phyloP scores from a whole-genome alignment of 176 grass and related monocot genomes.

The Aegilops tauschii region DNA sequence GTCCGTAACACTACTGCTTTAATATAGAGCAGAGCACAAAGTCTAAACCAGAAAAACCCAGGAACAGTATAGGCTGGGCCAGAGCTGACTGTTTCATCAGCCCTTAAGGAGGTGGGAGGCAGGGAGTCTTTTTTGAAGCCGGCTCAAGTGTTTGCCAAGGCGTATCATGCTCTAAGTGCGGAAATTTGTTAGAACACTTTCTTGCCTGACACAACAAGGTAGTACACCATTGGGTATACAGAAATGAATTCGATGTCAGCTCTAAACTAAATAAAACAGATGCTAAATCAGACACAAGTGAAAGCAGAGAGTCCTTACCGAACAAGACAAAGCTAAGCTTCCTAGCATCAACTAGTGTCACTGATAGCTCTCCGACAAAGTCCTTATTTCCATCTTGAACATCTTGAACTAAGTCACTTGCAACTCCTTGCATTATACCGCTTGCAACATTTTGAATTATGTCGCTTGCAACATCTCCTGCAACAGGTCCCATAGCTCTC shows the following conservation, averaged over 20 bases:
- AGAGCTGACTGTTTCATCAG: not conserved
- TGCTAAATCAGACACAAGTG: not conserved
- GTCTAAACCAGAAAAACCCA: not conserved
- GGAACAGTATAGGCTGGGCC: not conserved
- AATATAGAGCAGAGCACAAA: not conserved
- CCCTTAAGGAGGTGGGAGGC: not conserved
- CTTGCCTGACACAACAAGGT: not conserved
- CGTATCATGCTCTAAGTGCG: not conserved
- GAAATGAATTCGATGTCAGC: not conserved
- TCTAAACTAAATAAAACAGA: constrained; percentile 11
- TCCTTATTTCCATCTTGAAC: constrained; percentile 91
- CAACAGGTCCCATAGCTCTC: constrained; percentile 72
- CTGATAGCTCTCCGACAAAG: constrained; percentile 90
- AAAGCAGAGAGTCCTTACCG: constrained; percentile 44
- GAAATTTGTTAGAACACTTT: not conserved
- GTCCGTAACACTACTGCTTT: not conserved
- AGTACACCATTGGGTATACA: not conserved
- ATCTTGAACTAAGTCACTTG: constrained; percentile 59
- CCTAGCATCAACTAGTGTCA: constrained; percentile 92
- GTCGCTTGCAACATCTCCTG: constrained; percentile 46
- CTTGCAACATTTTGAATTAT: constrained; percentile 63
- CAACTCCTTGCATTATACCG: constrained; percentile 59
- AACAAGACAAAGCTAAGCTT: constrained; percentile 90
- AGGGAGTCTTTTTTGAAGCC: not conserved
- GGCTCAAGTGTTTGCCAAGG: not conserved